phyloP scores from a whole-genome alignment of 805 yeast genomes.

The Komagataella pseudopastoris region DNA sequence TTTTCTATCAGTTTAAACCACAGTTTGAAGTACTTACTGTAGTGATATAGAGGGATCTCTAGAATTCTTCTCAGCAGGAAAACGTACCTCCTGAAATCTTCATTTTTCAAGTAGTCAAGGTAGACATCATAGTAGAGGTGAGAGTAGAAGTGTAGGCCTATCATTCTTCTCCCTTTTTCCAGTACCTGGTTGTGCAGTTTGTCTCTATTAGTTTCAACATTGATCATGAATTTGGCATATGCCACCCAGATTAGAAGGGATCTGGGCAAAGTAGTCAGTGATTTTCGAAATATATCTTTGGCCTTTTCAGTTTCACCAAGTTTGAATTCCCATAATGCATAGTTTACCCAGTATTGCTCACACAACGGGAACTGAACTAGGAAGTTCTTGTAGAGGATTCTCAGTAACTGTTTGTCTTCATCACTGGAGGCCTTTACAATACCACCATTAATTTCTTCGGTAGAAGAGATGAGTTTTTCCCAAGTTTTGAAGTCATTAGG shows the following conservation, averaged over 20 bases:
- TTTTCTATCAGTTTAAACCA: slow-evolving; percentile 21
- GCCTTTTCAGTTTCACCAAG: slow-evolving; percentile 27
- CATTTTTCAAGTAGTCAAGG: slow-evolving; percentile 23
- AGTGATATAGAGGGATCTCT: slow-evolving; percentile 46
- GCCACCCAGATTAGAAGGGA: slow-evolving; percentile 38
- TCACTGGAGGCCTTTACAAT: slow-evolving; percentile 21
- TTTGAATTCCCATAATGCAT: slow-evolving; percentile 31
- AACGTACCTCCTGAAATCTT: slow-evolving; percentile 19
- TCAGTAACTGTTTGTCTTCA: slow-evolving; percentile 18
- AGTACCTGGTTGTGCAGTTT: slow-evolving; percentile 20
- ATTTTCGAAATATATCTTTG: slow-evolving; percentile 21
- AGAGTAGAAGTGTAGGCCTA: slow-evolving; percentile 40
- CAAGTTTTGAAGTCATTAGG: slow-evolving; percentile 22
- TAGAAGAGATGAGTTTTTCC: slow-evolving; percentile 20
- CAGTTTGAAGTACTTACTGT: slow-evolving; percentile 28
- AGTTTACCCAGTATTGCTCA: slow-evolving; percentile 46
- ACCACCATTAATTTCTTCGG: slow-evolving; percentile 17
- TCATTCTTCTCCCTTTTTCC: slow-evolving; percentile 29
- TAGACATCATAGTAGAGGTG: slow-evolving; percentile 39
- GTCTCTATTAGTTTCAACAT: slow-evolving; percentile 16
- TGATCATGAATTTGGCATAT: slow-evolving; percentile 26
- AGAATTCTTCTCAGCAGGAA: slow-evolving; percentile 31
- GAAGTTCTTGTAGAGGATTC: slow-evolving; percentile 26
- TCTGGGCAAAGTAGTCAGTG: slow-evolving; percentile 24
- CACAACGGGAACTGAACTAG: slow-evolving; percentile 33